Percentiles rank a stretch among this genome's conserved stretches.
These are phyloP conservation scores for Pholiota adiposa DNA, from an alignment of 1,284 basidiomycete genomes.

Conservation along the genomic window DNA sequence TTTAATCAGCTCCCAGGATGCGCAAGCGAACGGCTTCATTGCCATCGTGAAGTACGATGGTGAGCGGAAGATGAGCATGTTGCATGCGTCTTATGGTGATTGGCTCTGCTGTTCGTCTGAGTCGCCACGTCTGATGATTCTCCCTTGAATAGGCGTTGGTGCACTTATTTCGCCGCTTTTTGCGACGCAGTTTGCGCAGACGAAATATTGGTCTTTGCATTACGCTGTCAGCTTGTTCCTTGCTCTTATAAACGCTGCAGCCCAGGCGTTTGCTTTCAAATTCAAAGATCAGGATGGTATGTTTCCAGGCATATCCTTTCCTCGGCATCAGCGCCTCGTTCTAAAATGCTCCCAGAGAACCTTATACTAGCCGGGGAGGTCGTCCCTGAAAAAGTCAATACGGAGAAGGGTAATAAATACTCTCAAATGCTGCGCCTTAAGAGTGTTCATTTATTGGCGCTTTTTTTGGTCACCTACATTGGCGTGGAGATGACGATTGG, in stretches of 20 bases:
- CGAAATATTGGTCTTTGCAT: conserved; percentile 57
- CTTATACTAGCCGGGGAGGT: conserved; percentile 34
- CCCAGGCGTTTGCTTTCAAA: conserved; percentile 54
- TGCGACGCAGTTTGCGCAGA: conserved; percentile 66
- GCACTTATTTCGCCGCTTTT: conserved; percentile 70
- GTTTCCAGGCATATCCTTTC: neutral
- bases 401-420: conserved; percentile 47
- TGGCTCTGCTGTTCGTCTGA: neutral
- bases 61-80: conserved; percentile 51
- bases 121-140: neutral
- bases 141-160: conserved; percentile 51
- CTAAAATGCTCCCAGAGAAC: conserved; percentile 34
- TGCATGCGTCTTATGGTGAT: conserved; percentile 55
- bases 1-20: conserved; percentile 38
- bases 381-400: conserved; percentile 15
- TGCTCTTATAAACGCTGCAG: conserved; percentile 46
- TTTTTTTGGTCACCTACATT: conserved; percentile 66
- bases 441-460: conserved; percentile 58
- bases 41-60: conserved; percentile 46
- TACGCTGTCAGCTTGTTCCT: conserved; percentile 65
- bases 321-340: neutral
- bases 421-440: conserved; percentile 54
- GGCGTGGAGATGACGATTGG: conserved; percentile 69
- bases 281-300: conserved; percentile 53
- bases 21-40: conserved; percentile 59